Evolutionary conservation across 2,329 filamentous ascomycete species (phyloP).

Genomic region (Ampelomyces quisqualis): DNA sequence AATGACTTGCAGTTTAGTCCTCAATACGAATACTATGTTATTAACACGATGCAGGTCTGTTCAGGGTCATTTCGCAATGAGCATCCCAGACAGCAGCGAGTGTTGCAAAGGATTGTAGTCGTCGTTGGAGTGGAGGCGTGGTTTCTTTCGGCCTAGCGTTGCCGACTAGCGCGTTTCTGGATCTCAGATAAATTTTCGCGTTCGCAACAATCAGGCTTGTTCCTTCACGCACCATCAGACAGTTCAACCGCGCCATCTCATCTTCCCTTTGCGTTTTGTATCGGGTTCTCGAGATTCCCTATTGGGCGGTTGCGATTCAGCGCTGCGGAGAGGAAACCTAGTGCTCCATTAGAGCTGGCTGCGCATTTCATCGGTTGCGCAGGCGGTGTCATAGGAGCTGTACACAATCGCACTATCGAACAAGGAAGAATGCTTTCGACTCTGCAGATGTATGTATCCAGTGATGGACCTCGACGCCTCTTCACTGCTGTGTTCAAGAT

Average conservation of each 20-base stretch:
- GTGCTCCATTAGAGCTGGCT: constrained; percentile 74
- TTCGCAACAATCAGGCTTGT: constrained; percentile 11
- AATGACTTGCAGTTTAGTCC: constrained; percentile 5
- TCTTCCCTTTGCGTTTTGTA: constrained; percentile 43
- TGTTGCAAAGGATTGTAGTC: neutral
- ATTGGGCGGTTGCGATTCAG: constrained; percentile 58
- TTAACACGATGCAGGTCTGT: neutral
- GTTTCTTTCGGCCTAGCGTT: neutral
- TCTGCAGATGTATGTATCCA: neutral
- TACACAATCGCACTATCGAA: constrained; percentile 61
- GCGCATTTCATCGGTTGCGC: constrained; percentile 66
- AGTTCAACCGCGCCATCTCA: constrained; percentile 44
- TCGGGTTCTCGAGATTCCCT: constrained; percentile 30
- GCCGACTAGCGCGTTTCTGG: neutral
- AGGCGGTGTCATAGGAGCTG: constrained; percentile 83
- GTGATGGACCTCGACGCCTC: too few species aligned
- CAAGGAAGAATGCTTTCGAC: neutral
- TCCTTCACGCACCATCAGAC: constrained; percentile 43
- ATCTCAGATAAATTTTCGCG: constrained; percentile 21
- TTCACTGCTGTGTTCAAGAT: too few species aligned
- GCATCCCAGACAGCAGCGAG: neutral
- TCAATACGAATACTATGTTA: neutral
- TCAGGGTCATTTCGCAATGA: neutral
- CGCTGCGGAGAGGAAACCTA: constrained; percentile 58
- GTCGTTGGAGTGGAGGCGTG: neutral